Percentiles rank a stretch among this genome's conserved stretches.
Evolutionary conservation across 2,329 filamentous ascomycete species (phyloP).

Genomic region (Akanthomyces lecanii): DNA sequence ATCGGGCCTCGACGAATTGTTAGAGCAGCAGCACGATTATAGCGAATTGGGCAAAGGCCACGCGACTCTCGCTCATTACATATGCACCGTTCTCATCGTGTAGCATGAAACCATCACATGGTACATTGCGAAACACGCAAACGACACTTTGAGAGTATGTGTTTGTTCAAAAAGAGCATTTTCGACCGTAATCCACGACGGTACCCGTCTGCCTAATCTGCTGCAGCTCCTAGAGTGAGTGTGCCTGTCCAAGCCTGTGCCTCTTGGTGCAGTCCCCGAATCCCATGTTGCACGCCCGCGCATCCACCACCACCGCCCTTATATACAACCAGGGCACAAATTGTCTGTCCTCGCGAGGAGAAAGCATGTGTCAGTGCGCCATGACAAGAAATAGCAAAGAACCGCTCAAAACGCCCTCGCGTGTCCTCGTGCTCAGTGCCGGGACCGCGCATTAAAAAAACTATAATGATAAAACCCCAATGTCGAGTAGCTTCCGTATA

Average conservation of each 20-base stretch:
- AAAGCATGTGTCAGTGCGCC: constrained; percentile 3
- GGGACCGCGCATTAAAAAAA: constrained; percentile 7
- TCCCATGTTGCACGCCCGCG: background rate
- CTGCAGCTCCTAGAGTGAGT: background rate
- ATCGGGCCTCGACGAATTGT: no score
- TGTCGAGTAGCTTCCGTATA: background rate
- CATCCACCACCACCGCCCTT: background rate
- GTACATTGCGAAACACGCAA: background rate
- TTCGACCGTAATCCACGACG: background rate
- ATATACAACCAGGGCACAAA: background rate
- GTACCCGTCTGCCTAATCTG: background rate
- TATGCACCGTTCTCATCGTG: background rate
- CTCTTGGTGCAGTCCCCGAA: background rate
- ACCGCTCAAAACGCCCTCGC: constrained; percentile 12
- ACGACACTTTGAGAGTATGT: no score
- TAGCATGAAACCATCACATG: background rate
- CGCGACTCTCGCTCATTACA: no score
- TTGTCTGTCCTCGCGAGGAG: constrained; percentile 1
- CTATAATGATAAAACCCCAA: background rate
- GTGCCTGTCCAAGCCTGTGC: background rate
- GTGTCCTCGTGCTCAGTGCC: background rate
- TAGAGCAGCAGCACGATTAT: no score
- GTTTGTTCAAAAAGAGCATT: background rate
- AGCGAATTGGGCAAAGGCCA: no score
- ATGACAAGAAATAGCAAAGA: background rate